Evolutionary conservation across 805 yeast species (phyloP), one percentile per base, ranked within the genome.

Genomic region (Pichia pseudocactophila): DNA sequence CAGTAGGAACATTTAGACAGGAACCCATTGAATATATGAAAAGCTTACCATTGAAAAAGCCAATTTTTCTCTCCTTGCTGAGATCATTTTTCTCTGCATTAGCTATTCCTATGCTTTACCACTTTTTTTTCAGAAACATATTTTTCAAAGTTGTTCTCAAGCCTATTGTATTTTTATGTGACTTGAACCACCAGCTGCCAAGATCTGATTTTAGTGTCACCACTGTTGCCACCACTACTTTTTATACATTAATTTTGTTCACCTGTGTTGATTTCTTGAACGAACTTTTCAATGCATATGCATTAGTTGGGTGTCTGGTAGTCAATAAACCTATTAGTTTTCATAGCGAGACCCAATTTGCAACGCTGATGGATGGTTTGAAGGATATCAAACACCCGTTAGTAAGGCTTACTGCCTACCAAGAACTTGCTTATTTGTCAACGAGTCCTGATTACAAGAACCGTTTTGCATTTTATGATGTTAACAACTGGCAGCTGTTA

Each of bases 241-340:
- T 43, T 27, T 39, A 35, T 28, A 34, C 67, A 26, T 69, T 57
- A 46, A 50, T 67, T n/a, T 47, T 64, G 18, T 58, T 63, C 31
- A 53, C 67, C 30, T 50, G 57, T 10, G 75, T 82, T 75, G 88
- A 82, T 52, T 36, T 71, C 8, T 56, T 73, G 19, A 79, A 80
- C 53, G 70, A 74, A 43, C 61, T 78, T 1, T 82, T 73, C 55
- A 68, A 77, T 52, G 81, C 82, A 2, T 82, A 80, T 55, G 70
- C 84, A 43, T 71, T 81, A 12, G 71, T 81, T 49, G 90, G 92
- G 2, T 82, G 90, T 56, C 55, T 83, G 40, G 81, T 79, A 51
- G 78, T 80, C 37, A 76, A 74, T 16, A 74, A 73, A 44, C 75
- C 85, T 16, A 67, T 83, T 8, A 73, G 81, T 36, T 59, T 74